Base-by-base conservation (phyloP, 805 yeast genomes). In the Starmerella powellii region DNA sequence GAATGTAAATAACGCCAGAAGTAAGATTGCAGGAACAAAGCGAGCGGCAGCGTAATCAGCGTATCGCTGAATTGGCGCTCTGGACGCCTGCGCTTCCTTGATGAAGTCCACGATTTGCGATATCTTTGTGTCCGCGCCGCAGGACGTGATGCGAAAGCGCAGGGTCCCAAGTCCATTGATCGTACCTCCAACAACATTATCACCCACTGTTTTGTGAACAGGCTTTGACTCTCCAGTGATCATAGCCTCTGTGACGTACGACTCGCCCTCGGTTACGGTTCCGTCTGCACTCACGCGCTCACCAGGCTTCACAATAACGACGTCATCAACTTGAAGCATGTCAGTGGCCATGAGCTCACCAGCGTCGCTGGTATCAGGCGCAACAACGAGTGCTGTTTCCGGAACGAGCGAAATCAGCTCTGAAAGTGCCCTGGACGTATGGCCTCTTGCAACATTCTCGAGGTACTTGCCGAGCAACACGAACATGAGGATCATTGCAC, bases 221-320 rank as follows among this genome's bases (percentile, higher is more conserved):
- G 95, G 87, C 31, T 73, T 57, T 0, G 94, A 74, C 62, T 91
- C 98, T 38, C 99, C 99, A 0, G 98, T 88, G 42, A 91, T 66
- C 19, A 87, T 63, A 2, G 95, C 79, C 61, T 91, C 99, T 56
- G 87, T 88, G 26, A 85, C 71, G 54, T 82, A 94, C 0, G 95
- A 73, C 43, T 72, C 72, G 6, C 98, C 98, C 49, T 68, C 67
- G 1, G 80, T 62, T 15, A 93, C 76, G 6, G 68, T 58, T 37
- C 97, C 99, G 66, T 91, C 99, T 1, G 95, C 86, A 1, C 97
- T 95, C 3, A 91, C 72, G 51, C 76, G 83, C 40, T 78, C 78
- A 10, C 98, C 98, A 0, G 97, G 94, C 35, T 76, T 67, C 2
- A 91, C 70, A 15, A 83, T 70, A 0, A 84, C 79, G 24, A 82